Evolutionary conservation across 257 asterid species (phyloP).

Genomic region (Solanum bulbocastanum): DNA sequence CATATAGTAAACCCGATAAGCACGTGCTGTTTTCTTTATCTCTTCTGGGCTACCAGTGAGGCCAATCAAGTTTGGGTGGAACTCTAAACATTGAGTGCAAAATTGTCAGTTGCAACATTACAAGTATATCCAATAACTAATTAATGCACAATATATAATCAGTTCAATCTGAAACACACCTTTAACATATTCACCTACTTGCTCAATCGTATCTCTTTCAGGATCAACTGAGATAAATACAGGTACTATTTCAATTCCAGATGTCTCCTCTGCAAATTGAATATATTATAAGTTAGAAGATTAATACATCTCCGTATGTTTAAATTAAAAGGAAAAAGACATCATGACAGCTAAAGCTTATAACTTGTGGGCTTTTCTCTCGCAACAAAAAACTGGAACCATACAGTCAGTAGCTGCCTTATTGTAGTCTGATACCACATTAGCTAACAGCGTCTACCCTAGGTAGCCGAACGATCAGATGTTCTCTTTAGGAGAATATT

Average conservation of each 20-base stretch:
- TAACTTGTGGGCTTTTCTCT: not conserved
- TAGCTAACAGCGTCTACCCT: not conserved
- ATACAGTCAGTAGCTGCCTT: not conserved
- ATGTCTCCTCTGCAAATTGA: constrained; percentile 47
- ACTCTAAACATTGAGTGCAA: constrained; percentile 36
- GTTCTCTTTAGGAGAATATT: not conserved
- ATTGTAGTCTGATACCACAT: not conserved
- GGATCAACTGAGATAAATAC: constrained; percentile 93
- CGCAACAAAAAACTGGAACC: not conserved
- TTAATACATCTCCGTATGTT: not conserved
- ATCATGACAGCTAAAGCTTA: not conserved
- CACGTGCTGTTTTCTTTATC: constrained; percentile 76
- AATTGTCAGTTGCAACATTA: not conserved
- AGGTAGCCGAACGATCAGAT: not conserved
- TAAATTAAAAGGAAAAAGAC: not conserved
- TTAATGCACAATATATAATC: not conserved
- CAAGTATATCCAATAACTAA: not conserved
- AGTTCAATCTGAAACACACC: constrained; percentile 28
- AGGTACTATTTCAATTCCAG: constrained; percentile 75
- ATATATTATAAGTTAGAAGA: not conserved
- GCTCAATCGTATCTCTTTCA: constrained; percentile 87
- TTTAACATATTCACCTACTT: constrained; percentile 79
- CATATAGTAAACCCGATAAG: constrained; percentile 92
- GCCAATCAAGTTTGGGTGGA: constrained; percentile 83
- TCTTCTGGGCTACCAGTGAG: constrained; percentile 74